Conservation (phyloP, 2,329 filamentous ascomycete genomes). For the Fusarium foetens region DNA sequence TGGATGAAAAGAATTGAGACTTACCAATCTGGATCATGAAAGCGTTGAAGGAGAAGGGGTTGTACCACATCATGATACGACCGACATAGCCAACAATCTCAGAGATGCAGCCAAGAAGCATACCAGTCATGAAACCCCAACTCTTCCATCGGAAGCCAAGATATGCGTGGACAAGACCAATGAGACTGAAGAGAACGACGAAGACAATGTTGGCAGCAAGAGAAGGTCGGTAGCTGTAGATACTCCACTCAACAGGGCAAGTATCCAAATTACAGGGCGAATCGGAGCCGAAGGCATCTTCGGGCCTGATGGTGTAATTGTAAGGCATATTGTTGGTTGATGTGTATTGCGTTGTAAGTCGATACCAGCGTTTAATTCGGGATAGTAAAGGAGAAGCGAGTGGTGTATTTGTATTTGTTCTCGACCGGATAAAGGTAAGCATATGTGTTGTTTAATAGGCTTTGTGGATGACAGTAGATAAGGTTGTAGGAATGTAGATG, state of each 20-base stretch:
- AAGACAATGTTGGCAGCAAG: constrained; percentile 64
- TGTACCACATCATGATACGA: constrained; percentile 64
- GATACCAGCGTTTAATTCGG: neutral
- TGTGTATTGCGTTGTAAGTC: neutral
- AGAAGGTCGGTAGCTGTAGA: constrained; percentile 65
- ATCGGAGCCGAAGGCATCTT: constrained; percentile 55
- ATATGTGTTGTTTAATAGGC: constrained; percentile 19
- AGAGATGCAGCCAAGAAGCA: constrained; percentile 65
- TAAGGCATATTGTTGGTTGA: constrained; percentile 37
- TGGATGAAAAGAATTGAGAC: constrained; percentile 26
- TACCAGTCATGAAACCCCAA: constrained; percentile 61
- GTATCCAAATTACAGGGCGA: constrained; percentile 59
- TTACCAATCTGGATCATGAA: constrained; percentile 74
- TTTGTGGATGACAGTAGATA: neutral
- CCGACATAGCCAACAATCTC: constrained; percentile 73
- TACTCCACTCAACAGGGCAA: constrained; percentile 58
- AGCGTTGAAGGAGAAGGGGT: constrained; percentile 67
- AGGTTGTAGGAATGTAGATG: constrained; percentile 5
- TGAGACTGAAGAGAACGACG: constrained; percentile 59
- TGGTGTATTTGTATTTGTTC: neutral
- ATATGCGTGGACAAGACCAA: constrained; percentile 54
- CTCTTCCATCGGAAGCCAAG: constrained; percentile 60
- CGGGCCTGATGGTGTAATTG: constrained; percentile 31
- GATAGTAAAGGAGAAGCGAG: neutral
- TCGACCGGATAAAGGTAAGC: constrained; percentile 11